These are phyloP conservation scores for Penicillium ucsense DNA, from an alignment of 495 filamentous ascomycete species.

Conservation along the genomic window DNA sequence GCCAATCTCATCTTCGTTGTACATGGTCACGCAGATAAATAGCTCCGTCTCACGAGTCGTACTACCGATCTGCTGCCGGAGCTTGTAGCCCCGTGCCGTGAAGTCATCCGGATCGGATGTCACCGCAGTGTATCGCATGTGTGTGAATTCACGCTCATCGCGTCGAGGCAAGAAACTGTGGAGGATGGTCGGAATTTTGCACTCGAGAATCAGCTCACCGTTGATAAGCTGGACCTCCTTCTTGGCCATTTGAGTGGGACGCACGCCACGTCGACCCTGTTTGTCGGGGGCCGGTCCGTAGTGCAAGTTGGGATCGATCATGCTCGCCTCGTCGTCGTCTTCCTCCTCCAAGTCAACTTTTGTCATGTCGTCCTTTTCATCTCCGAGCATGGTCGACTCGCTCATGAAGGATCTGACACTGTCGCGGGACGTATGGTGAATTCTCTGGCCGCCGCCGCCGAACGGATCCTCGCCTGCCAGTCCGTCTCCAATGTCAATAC, in stretches of 20 bases:
- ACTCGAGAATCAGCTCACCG: conserved; percentile 94
- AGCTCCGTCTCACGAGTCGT: conserved; percentile 92
- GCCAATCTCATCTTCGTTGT: conserved; percentile 91
- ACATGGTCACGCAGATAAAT: conserved; percentile 98
- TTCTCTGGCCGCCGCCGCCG: conserved; percentile 48
- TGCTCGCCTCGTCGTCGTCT: conserved; percentile 30
- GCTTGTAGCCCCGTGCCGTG: conserved; percentile 73
- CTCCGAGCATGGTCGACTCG: conserved; percentile 52
- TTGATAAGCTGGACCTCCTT: conserved; percentile 95
- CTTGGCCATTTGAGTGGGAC: conserved; percentile 79
- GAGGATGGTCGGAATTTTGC: conserved; percentile 96
- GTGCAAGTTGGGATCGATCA: conserved; percentile 44
- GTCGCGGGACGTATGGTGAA: conserved; percentile 28
- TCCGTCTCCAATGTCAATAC: conserved; percentile 48
- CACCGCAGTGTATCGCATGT: conserved; percentile 99
- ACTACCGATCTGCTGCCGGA: conserved; percentile 86
- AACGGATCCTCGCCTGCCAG: conserved; percentile 67
- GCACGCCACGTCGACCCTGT: conserved; percentile 75
- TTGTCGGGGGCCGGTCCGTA: conserved; percentile 83
- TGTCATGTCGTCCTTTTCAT: conserved; percentile 38
- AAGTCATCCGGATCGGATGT: conserved; percentile 98
- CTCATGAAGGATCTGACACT: conserved; percentile 54
- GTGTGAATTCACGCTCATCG: conserved; percentile 93
- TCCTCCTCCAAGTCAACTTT: conserved; percentile 36
- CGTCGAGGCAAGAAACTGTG: conserved; percentile 88